Base-by-base conservation (phyloP, 768 basidiomycete species). In the Artomyces pyxidatus region DNA sequence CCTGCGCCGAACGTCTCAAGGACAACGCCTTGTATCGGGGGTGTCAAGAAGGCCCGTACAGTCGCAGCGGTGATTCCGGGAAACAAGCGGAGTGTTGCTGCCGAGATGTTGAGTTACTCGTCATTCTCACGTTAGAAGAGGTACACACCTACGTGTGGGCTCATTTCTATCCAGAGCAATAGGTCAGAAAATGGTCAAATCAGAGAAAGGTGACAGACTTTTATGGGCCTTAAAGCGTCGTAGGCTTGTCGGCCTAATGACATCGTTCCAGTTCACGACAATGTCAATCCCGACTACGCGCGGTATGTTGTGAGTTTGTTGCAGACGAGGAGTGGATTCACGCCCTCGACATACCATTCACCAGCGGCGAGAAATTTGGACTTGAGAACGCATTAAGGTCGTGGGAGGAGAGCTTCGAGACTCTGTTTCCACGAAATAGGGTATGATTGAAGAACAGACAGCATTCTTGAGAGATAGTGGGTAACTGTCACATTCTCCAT, bases 1-100 rank as follows among this genome's bases (percentile, higher is more conserved):
- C 94, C 94, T 1, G 91, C 83, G 6, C 94, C 94, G 63, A 89
- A 97, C 2, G 88, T 90, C 62, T 95, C 89, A 1, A 97, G 71
- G 9, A 97, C 84, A 2, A 93, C 83, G 3, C 92, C 93, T 26
- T 75, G 77, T 7, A 83, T 78, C 4, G 86, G 84, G 10, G 85
- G 80, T 42, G 71, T 73, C 14, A 91, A 75, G 61, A 93, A 93
- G 3, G 86, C 83, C 16, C 72, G 80, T 41, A 93, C 69, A 3
- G 87, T 88, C 9, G 77, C 70, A 0, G 78, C 74, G 12, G 85
- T 81, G 52, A 95, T 91, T 17, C 92, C 92, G 4, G 91, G 91
- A 57, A 93, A 95, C 3, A 95, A 70, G 21, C 91, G 85, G 26
- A 93, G 67, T 21, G 83, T 85, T 11, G 86, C 89, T 89, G 47